Evolutionary conservation across 306 rosid genomes (phyloP), one percentile per base, ranked within the genome.

Genomic region (Benincasa hispida): DNA sequence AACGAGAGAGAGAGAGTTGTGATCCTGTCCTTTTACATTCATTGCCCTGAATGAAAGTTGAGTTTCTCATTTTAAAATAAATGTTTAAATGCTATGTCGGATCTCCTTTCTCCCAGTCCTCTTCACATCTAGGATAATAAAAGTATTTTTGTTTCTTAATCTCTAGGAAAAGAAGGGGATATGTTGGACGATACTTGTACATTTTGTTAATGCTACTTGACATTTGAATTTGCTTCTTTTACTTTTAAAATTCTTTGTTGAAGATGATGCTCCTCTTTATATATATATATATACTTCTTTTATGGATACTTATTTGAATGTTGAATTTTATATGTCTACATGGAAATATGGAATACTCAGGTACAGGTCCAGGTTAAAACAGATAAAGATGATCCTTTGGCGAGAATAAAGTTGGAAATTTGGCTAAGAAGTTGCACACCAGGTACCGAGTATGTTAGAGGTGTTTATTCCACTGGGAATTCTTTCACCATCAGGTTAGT

Each of bases 401-500:
- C 51, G 57, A 85, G 72, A 65, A 77, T 81, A 79, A 92, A 92
- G 88, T 74, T 83, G 81, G 90, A 86, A 81, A 81, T 92, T 78
- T 78, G 87, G 88, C 87, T 69, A 78, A 83, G 45, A 68, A 84
- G 90, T 84, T 72, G 77, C 79, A 83, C 56, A 57, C 84, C 87
- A 55, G 72, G 78, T 62, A 56, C 48, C 48, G 78, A 79, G 69
- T 81, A 82, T 30, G 59, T 65, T 76, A 79, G 79, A 65, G 79
- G 70, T 58, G 82, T 72, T 76, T 76, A 81, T 62, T 78, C 78
- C 45, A 79, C 87, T 0, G 18, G 65, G 83, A 87, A 87, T 84
- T 84, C 83, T 82, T 90, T 92, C 88, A 75, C 79, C 48, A 83
- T 89, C 86, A 92, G 86, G 98, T 89, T 76, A 72, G 90, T 87